Evolutionary conservation across 768 basidiomycete species (phyloP), one percentile per base, ranked within the genome.

Genomic region (Strobilomyces dryophilus): DNA sequence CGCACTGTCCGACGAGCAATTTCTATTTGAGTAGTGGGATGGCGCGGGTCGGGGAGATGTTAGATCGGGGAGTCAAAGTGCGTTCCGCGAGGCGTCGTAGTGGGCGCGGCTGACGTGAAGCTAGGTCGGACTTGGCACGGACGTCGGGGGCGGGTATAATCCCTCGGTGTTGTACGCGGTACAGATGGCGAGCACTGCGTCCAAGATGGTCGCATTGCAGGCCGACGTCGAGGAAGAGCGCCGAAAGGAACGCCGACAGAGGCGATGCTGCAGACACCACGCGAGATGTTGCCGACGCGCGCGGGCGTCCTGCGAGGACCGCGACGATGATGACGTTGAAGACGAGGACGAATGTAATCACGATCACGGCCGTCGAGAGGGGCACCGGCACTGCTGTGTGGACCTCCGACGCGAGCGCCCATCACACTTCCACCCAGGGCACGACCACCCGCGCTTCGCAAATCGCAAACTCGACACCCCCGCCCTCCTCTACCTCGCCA

Each of bases 1-100:
- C 87, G 58, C 95, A 97, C 70, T 98, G 95, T 66, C 92, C 95
- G 15, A 87, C 87, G 43, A 93, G 90, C 65, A 98, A 97, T 68
- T 89, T 95, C 68, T 89, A 95, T 71, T 65, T 98, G 44, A 78
- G 83, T 31, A 93, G 89, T 53, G 95, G 95, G 1, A 77, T 90
- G 32, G 87, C 92, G 1, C 80, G 78, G 11, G 79, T 98, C 9
- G 89, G 87, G 5, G 73, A 76, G 53, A 80, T 87, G 71, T 75
- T 97, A 6, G 92, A 95, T 68, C 71, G 69, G 35, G 91, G 89
- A 0, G 80, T 97, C 66, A 95, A 95, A 78, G 93, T 87, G 18
- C 24, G 24, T 24, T 24, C 24, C 1, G 24, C 11, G 27, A 4
- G 36, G 4, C 36, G 14, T 37, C 14, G 36, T 15, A 3, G 17